Evolutionary conservation across 2,329 filamentous ascomycete genomes (phyloP), one percentile per base, ranked within the genome.

Genomic region (Botrytis pseudocinerea): DNA sequence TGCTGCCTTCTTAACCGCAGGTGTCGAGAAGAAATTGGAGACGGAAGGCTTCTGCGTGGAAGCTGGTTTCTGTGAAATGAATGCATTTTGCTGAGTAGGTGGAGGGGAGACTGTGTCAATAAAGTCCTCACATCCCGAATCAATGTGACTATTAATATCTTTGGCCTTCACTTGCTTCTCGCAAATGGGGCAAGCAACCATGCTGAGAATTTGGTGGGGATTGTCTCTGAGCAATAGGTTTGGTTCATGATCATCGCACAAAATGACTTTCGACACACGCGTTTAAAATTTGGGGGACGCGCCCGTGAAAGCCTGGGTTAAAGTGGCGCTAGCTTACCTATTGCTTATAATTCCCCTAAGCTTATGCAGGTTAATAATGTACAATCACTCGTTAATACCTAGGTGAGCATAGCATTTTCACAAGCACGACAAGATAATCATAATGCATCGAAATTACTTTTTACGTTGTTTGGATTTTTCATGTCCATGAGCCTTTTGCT

Each of bases 101-200:
- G 82, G 76, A 70, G 79, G 81, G 32, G 83, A 88, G 72, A 79
- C 79, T 74, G 82, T 78, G 80, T 92, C 84, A 75, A 96, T 82
- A 80, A 91, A 91, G 51, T 85, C 86, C 74, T 88, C 82, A 84
- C 95, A 98, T 76, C 88, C 88, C 44, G 93, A 95, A 83, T 98
- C 96, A 80, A 98, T 90, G 82, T 98, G 95, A 77, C 87, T 87
- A 83, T 98, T 98, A 85, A 98, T 98, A 77, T 92, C 88, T 79
- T 85, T 84, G 76, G 91, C 84, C 76, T 89, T 91, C 78, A 96
- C 93, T 72, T 87, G 85, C 78, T 92, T 91, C 80, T 88, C 86
- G 85, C 94, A 97, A 77, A 95, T 93, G 25, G 94, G 94, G 81
- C 94, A 97, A 78, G 89, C 88, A 77, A 97, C 92, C 80, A 82